Base-by-base conservation (phyloP, 768 basidiomycete genomes). In the Erythrobasidium yunnanense region DNA sequence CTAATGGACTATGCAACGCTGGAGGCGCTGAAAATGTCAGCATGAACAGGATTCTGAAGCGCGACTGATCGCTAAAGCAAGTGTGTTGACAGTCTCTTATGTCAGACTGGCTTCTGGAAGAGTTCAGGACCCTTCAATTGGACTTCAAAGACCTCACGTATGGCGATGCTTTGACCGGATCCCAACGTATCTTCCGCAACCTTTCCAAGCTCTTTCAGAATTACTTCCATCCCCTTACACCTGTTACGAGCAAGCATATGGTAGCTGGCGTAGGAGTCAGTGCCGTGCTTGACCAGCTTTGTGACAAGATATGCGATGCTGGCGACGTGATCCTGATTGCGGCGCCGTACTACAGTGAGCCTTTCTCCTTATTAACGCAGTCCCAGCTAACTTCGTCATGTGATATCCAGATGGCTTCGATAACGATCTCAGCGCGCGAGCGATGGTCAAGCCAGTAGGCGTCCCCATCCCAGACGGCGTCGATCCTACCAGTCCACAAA, bases 291-390 rank as follows among this genome's bases (percentile, higher is more conserved):
- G 68, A 67, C 45, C 62, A 69, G 45, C 60, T 68, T 6, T 32
- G 30, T 7, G 67, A 68, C 2, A 55, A 68, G 53, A 20, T 67
- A 7, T 46, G 38, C 29, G 71, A 73, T 65, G 65, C 57, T 0
- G 70, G 69, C 1, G 72, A 73, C 27, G 70, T 56, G 2, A 67
- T 73, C 54, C 60, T 73, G 23, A 53, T 69, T 47, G 68, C 51
- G 1, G 20, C 54, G 4, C 67, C 67, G 6, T 67, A 58, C 33
- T 69, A 60, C 46, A 54, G 46, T 65, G 35, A 33, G 57, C 30
- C 18, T 42, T 18, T 6, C 8, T 46, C 34, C 27, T 17, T 57
- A 20, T 32, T 13, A 15, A 27, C 15, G 55, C 62, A 29, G 56
- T 47, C 32, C 22, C 35, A 25, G 20, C 18, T 34, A 11, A 22